These are phyloP conservation scores for Tetraselmis chui DNA, from an alignment of 139 green algal species.

Conservation along the genomic window DNA sequence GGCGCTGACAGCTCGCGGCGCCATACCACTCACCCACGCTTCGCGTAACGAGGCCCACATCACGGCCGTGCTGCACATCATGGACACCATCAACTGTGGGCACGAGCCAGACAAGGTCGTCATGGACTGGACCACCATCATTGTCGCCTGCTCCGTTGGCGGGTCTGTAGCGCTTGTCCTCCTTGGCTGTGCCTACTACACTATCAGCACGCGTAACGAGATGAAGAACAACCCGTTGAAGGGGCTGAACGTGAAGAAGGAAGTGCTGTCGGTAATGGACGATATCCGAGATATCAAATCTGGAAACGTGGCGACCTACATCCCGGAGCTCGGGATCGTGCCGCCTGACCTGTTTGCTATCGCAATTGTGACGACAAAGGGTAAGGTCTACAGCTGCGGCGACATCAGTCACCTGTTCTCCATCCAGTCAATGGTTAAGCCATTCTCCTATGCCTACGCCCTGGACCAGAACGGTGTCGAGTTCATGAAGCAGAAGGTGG, in stretches of 20 bases:
- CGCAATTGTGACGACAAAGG: not conserved
- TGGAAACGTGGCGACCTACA: not conserved
- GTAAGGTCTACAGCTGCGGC: not conserved
- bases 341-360: not conserved
- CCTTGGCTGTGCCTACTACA: not conserved
- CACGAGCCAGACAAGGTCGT: not conserved
- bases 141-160: not conserved
- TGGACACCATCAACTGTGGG: not conserved
- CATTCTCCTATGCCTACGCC: not conserved
- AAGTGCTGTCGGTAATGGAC: not conserved
- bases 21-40: not conserved
- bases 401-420: not conserved
- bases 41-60: not conserved
- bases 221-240: not conserved
- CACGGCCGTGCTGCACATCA: not conserved
- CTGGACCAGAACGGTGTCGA: not conserved
- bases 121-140: not conserved
- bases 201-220: not conserved
- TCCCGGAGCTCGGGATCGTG: not conserved
- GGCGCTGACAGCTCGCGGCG: not conserved
- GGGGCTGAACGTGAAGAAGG: not conserved
- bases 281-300: not conserved
- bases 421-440: not conserved
- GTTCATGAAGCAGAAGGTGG: not conserved
- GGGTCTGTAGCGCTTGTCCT: not conserved